Evolutionary conservation across 306 rosid species (phyloP), one percentile per base, ranked within the genome.

Genomic region (Rubus parviflorus): DNA sequence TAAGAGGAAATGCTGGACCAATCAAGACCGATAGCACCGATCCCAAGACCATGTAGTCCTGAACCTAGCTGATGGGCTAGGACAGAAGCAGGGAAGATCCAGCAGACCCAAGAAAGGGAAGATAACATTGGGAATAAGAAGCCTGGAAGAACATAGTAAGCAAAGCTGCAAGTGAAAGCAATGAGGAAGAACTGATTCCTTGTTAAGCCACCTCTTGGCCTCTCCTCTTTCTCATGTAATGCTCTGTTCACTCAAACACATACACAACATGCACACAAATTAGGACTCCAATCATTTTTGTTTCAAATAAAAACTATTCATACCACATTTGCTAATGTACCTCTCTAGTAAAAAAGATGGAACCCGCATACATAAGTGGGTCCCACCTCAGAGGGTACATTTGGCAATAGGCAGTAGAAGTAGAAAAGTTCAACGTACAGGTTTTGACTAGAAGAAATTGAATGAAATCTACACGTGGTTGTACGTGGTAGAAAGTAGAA

Each of bases 1-100:
- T 93, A 93, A n/a, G 97, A 75, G 72, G 88, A 86, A 38, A 93
- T 88, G 48, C 84, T 90, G 10, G 96, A 87, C 97, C 97, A 93
- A 73, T 93, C 96, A 14, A 90, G 77, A 17, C 97, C 96, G 20
- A 93, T 2, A 53, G 90, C 84, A 6, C 91, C 94, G 12, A 93
- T 22, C 62, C 97, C 97, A 77, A 93, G 96, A 42, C 97, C 96
- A 30, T 74, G 91, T 12, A 93, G 85, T 37, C 97, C 96, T 43
- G 97, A 93, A 52, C 97, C 96, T 4, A 93, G 25, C 41, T 89
- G 94, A 40, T 93, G 93, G 67, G 92, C 94, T 37, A 89, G 41
- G 57, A 90, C 68, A 12, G 97, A 89, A 66, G 87, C 72, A 19
- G 97, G 97, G 60, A 89, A 90, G 1, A 85, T 43, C 97, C 97